These are phyloP conservation scores for Cytospora mali DNA, from an alignment of 2,329 filamentous ascomycete species.

Conservation along the genomic window DNA sequence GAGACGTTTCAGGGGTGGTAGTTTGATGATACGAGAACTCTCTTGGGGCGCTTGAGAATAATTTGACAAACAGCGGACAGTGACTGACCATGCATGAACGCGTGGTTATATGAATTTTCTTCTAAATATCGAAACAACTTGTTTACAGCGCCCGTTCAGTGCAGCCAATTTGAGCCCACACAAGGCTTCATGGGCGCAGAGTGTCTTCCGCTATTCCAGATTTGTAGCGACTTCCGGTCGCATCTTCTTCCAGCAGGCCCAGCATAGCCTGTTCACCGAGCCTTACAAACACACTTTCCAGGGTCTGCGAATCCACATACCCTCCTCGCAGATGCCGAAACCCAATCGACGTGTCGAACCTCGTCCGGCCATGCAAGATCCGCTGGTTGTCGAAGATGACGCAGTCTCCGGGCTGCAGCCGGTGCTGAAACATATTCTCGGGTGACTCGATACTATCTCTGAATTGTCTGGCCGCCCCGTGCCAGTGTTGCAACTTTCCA, in stretches of 20 bases:
- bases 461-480: conserved; percentile 57
- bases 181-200: too few relatives aligned
- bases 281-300: conserved; percentile 32
- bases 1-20: too few relatives aligned
- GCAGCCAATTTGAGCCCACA: too few relatives aligned
- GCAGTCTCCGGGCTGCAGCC: conserved; percentile 79
- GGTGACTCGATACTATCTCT: conserved; percentile 59
- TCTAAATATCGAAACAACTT: too few relatives aligned
- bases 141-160: too few relatives aligned
- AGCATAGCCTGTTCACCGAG: not conserved
- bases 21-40: too few relatives aligned
- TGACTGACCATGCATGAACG: too few relatives aligned
- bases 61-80: too few relatives aligned
- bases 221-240: too few relatives aligned
- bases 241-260: not conserved
- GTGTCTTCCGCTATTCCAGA: too few relatives aligned
- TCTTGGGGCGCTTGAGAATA: too few relatives aligned
- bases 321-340: conserved; percentile 82
- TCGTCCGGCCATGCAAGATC: conserved; percentile 78
- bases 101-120: too few relatives aligned
- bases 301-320: conserved; percentile 64
- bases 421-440: conserved; percentile 66
- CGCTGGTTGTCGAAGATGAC: conserved; percentile 91
- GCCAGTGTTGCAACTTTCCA: conserved; percentile 41
- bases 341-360: conserved; percentile 70